These are phyloP conservation scores for Cutaneotrichosporon spelunceum DNA, from an alignment of 1,284 basidiomycete genomes.

Conservation along the genomic window DNA sequence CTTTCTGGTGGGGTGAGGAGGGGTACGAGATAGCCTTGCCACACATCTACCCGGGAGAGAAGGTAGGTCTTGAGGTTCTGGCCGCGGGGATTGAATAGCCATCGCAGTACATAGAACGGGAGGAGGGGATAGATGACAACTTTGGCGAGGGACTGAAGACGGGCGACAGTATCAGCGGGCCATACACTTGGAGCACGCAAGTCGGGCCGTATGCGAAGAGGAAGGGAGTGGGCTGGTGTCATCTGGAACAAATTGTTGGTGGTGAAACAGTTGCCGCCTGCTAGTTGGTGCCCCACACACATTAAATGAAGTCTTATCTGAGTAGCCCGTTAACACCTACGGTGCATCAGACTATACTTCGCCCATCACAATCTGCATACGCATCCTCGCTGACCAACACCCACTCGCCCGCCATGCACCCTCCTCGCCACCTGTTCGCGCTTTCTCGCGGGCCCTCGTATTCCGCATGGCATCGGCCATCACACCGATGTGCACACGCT, in stretches of 20 bases:
- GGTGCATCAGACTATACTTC: neutral
- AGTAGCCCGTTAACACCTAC: neutral
- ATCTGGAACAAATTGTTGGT: neutral
- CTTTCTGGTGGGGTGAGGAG: conserved; percentile 6
- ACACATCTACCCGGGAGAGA: neutral
- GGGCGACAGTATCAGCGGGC: neutral
- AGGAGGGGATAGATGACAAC: conserved; percentile 1
- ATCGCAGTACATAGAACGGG: conserved; percentile 5
- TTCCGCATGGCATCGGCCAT: neutral
- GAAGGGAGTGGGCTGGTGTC: conserved; percentile 1
- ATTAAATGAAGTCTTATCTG: neutral
- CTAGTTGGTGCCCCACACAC: neutral
- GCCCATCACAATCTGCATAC: neutral
- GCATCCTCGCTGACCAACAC: neutral
- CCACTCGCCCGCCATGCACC: conserved; percentile 3
- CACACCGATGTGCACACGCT: conserved; percentile 11
- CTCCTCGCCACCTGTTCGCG: conserved; percentile 5
- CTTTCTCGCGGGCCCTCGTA: conserved; percentile 2
- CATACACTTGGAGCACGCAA: neutral
- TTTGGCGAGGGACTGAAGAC: neutral
- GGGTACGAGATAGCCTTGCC: neutral
- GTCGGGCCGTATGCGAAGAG: neutral
- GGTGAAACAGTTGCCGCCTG: neutral
- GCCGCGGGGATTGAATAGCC: neutral
- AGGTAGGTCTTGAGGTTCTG: neutral